Percentiles rank a stretch among this genome's conserved stretches.
These are phyloP conservation scores for Rubroboletus satanas DNA, from an alignment of 768 basidiomycete species.

Conservation along the genomic window DNA sequence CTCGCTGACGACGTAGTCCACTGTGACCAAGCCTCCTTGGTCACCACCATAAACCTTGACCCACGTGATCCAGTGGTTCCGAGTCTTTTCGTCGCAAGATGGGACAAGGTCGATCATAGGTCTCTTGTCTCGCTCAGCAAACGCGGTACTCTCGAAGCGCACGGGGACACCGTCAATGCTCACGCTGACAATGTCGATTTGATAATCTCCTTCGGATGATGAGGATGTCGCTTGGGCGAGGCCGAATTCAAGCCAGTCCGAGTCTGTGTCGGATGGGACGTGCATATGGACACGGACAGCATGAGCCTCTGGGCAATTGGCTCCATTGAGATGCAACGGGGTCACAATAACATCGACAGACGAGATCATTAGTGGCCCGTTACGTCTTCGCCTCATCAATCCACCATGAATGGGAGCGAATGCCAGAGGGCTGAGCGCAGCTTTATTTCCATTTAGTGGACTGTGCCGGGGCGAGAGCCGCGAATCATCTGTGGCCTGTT, in stretches of 20 bases:
- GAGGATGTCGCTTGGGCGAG: constrained; percentile 43
- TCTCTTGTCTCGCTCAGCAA: constrained; percentile 35
- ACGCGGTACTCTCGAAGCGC: constrained; percentile 49
- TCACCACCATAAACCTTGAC: constrained; percentile 56
- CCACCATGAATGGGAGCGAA: constrained; percentile 23
- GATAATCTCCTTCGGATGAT: constrained; percentile 30
- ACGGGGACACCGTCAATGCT: constrained; percentile 66
- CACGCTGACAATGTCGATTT: constrained; percentile 49
- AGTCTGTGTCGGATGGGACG: constrained; percentile 53
- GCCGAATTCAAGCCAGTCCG: constrained; percentile 78
- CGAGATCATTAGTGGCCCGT: constrained; percentile 61
- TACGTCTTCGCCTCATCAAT: constrained; percentile 40
- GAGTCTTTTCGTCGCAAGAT: constrained; percentile 51
- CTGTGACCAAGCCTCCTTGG: constrained; percentile 47
- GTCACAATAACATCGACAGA: constrained; percentile 53
- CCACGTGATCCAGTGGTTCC: constrained; percentile 63
- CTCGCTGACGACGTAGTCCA: constrained; percentile 61
- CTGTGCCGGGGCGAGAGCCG: constrained; percentile 20
- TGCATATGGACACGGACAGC: constrained; percentile 56
- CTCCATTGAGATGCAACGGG: constrained; percentile 35
- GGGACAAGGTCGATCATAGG: constrained; percentile 34
- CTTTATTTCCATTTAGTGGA: constrained; percentile 19
- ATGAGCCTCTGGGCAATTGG: constrained; percentile 43
- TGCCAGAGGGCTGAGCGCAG: constrained; percentile 10
- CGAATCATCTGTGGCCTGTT: constrained; percentile 19